These are phyloP conservation scores for Mesotaenium endlicherianum DNA, from an alignment of 139 green algal species.

Conservation along the genomic window DNA sequence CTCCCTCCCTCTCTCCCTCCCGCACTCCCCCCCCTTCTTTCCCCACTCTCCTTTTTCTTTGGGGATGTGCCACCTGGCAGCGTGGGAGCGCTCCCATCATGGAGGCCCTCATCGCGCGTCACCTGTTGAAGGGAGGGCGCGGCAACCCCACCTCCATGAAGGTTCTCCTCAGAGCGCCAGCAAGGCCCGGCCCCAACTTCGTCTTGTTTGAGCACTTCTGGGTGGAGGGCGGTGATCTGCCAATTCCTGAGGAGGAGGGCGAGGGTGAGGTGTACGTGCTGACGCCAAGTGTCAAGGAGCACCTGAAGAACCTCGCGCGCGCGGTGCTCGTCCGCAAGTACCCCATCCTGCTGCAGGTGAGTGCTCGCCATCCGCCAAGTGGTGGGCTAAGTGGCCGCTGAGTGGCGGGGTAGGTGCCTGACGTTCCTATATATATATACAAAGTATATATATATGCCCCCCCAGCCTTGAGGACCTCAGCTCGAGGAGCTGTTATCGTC, in stretches of 20 bases:
- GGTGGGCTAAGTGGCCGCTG: no score
- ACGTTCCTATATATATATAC: no score
- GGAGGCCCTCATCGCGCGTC: slow-evolving; percentile 68
- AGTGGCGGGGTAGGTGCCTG: no score
- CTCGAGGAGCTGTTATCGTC: neutral
- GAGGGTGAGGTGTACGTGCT: slow-evolving; percentile 72
- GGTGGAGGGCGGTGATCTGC: slow-evolving; percentile 65
- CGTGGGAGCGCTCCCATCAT: slow-evolving; percentile 52
- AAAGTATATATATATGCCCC: no score
- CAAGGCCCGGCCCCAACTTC: slow-evolving; percentile 43
- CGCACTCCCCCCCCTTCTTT: neutral
- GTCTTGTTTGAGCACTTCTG: slow-evolving; percentile 94
- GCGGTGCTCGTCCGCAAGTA: slow-evolving; percentile 81
- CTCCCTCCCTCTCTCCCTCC: neutral
- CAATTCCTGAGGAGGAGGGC: neutral
- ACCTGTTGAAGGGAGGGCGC: slow-evolving; percentile 61
- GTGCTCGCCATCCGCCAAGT: no score
- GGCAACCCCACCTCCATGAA: slow-evolving; percentile 61
- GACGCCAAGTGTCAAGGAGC: slow-evolving; percentile 72
- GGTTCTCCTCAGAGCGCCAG: slow-evolving; percentile 35
- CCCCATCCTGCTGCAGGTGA: slow-evolving; percentile 74
- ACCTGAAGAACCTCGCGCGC: slow-evolving; percentile 87
- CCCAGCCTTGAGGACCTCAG: no score
- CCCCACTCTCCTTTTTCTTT: neutral
- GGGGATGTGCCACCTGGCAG: slow-evolving; percentile 24